Evolutionary conservation across 2,329 filamentous ascomycete genomes (phyloP).

Genomic region (Chrysoporthe austroafricana): DNA sequence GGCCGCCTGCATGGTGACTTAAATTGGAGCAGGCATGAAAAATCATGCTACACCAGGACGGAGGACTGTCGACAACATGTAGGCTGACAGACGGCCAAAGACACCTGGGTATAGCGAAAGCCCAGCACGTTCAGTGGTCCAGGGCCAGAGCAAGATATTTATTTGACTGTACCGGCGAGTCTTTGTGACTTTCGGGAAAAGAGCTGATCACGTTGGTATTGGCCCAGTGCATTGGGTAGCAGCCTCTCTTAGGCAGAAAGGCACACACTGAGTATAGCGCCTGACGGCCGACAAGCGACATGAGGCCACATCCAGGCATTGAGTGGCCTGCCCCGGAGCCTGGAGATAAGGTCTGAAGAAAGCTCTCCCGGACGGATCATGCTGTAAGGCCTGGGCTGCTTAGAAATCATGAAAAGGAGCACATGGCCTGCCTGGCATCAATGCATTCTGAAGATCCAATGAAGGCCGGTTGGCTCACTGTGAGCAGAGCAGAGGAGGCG

Average conservation of each 20-base stretch:
- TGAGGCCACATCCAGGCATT: slow-evolving; percentile 9
- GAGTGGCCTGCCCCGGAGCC: not conserved
- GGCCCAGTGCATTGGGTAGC: not conserved
- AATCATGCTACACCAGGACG: too few species aligned
- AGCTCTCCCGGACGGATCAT: not conserved
- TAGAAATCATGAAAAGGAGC: not conserved
- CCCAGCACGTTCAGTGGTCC: too few species aligned
- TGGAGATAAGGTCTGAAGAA: not conserved
- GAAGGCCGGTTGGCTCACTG: not conserved
- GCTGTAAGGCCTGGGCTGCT: not conserved
- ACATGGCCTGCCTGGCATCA: slow-evolving; percentile 3
- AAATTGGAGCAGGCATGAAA: too few species aligned
- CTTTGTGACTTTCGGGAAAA: too few species aligned
- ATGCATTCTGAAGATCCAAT: slow-evolving; percentile 4
- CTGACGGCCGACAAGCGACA: not conserved
- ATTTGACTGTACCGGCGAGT: too few species aligned
- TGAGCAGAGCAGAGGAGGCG: not conserved
- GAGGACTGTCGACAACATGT: too few species aligned
- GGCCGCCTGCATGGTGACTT: too few species aligned
- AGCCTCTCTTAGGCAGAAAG: not conserved
- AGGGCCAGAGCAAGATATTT: too few species aligned
- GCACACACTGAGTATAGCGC: not conserved
- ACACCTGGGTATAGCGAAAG: too few species aligned
- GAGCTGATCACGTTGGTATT: not conserved
- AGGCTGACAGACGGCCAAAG: too few species aligned